phyloP scores from a whole-genome alignment of 768 basidiomycete species.

The Heimioporus sp. region DNA sequence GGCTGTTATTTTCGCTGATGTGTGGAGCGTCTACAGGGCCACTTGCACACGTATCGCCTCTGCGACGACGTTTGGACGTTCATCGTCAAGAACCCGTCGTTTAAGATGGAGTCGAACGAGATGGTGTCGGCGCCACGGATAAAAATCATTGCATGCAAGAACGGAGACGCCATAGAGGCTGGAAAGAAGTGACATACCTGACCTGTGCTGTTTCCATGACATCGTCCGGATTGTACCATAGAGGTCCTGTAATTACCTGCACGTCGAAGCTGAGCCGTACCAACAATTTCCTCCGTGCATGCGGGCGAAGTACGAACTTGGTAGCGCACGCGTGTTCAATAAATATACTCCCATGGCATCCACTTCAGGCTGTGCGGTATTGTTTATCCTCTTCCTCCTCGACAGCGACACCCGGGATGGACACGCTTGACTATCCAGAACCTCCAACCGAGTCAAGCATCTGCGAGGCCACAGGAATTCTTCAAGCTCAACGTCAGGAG shows the following conservation, averaged over 20 bases:
- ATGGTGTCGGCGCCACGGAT: conserved; percentile 72
- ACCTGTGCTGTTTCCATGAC: not conserved
- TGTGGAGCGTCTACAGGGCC: conserved; percentile 52
- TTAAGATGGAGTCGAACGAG: conserved; percentile 95
- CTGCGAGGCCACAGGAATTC: conserved; percentile 48
- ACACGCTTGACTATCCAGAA: conserved; percentile 40
- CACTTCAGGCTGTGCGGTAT: not conserved
- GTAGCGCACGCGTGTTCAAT: not conserved
- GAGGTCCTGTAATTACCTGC: conserved; percentile 23
- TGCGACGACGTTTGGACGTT: conserved; percentile 99
- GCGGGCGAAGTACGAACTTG: too few species aligned
- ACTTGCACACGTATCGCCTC: conserved; percentile 86
- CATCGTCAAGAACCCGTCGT: conserved; percentile 86
- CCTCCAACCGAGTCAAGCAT: conserved; percentile 59
- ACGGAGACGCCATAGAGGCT: conserved; percentile 82
- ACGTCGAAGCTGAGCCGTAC: not conserved
- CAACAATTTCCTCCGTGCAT: too few species aligned
- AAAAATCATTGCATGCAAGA: conserved; percentile 99
- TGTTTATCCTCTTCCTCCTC: conserved; percentile 5
- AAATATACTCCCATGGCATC: conserved; percentile 19
- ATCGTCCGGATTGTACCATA: conserved; percentile 20
- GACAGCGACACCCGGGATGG: conserved; percentile 20
- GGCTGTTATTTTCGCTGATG: conserved; percentile 6
- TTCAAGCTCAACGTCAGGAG: conserved; percentile 31
- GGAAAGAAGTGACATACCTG: conserved; percentile 61